Base-by-base conservation (phyloP, 2,329 filamentous ascomycete species). In the Emmonsia crescens region DNA sequence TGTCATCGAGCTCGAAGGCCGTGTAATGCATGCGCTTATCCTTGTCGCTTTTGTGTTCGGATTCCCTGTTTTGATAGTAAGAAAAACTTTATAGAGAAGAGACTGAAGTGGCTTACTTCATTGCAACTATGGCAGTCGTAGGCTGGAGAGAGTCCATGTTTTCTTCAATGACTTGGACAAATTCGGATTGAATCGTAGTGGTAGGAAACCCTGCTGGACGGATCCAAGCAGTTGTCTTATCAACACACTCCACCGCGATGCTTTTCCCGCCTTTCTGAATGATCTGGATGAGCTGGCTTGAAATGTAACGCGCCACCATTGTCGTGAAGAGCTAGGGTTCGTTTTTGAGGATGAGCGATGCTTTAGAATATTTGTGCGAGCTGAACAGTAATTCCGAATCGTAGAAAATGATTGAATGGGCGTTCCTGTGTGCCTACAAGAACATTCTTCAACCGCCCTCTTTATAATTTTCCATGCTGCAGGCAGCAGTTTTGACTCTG, bases 181-280 rank as follows among this genome's bases (percentile, higher is more conserved):
- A 63, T 24, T 62, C 62, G n/a, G 36, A 31, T 54, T 44, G 31
- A 56, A 61, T 36, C 24, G 40, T 63, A 33, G 27, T 55, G 33
- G 49, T 24, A 38, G 60, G 60, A 48, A 62, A 59, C 44, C 60
- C 55, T 55, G 27, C 21, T 51, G 62, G 60, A 59, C 62, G 46
- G 38, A 29, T 59, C 60, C 62, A 63, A 31, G 59, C 60, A 21
- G 54, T 62, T 38, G 54, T 63, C 46, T 59, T 62, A 33, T 63
- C 60, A n/a, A 62, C 60, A 54, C 21, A 59, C 42, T 62, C 60
- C 54, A 63, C 60, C 27, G 44, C 62, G 40, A 63, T 27, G 51
- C 24, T 61, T 52, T 36, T 63, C 31, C 38, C 46, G 59, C 62
- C 60, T 27, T 62, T 59, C 56, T 58, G 46, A 42, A 63, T 56